phyloP scores from a whole-genome alignment of 2,329 filamentous ascomycete genomes.

The Pseudovirgaria hyperparasitica region DNA sequence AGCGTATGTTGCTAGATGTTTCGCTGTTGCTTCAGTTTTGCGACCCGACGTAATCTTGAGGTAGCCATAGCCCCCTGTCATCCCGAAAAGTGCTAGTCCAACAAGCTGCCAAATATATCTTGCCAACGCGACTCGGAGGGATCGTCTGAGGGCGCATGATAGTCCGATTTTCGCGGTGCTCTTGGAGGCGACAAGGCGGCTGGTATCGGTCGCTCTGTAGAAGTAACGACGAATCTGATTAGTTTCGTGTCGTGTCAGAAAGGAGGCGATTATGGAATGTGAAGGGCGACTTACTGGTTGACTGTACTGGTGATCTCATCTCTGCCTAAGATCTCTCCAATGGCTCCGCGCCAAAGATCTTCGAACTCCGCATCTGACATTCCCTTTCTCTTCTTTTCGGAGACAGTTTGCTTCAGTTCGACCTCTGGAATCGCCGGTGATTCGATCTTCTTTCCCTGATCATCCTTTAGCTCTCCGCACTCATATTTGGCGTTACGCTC shows the following conservation, averaged over 20 bases:
- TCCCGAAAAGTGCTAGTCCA: conserved; percentile 38
- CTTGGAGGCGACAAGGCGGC: conserved; percentile 61
- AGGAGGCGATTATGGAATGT: conserved; percentile 12
- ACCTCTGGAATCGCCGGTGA: conserved; percentile 55
- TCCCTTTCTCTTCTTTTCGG: conserved; percentile 63
- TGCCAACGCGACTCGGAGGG: conserved; percentile 67
- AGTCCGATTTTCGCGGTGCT: conserved; percentile 87
- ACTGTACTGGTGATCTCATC: conserved; percentile 47
- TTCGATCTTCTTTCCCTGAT: conserved; percentile 45
- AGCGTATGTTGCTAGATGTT: conserved; percentile 70
- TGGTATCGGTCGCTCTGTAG: conserved; percentile 61
- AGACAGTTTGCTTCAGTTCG: conserved; percentile 65
- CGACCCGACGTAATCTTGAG: conserved; percentile 49
- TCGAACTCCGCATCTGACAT: conserved; percentile 86
- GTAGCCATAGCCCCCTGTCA: conserved; percentile 45
- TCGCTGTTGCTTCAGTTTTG: conserved; percentile 60
- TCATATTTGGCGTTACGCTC: conserved; percentile 81
- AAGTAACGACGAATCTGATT: conserved; percentile 67
- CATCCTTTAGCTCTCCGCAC: conserved; percentile 60
- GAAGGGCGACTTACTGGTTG: conserved; percentile 42
- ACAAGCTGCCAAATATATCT: conserved; percentile 78
- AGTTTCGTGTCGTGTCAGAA: conserved; percentile 42
- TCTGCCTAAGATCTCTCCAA: conserved; percentile 54
- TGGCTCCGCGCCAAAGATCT: conserved; percentile 65
- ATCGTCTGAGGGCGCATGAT: conserved; percentile 67